Conservation (phyloP, 2,329 filamentous ascomycete genomes). For the Penicillium vulpinum region DNA sequence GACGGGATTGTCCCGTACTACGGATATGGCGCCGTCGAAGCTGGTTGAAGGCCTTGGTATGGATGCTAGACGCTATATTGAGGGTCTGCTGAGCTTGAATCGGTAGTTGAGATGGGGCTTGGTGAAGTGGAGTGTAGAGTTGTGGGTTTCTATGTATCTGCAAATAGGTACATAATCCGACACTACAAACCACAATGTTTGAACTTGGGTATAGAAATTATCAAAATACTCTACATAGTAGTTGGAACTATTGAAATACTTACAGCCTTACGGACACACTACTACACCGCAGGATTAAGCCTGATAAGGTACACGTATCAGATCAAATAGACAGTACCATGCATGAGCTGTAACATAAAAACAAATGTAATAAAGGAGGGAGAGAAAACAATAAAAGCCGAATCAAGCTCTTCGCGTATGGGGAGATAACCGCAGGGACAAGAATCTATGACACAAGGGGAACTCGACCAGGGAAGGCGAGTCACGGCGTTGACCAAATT, state of each 20-base stretch:
- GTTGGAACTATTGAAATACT: background rate
- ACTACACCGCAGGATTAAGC: background rate
- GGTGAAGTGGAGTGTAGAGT: background rate
- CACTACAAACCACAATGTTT: background rate
- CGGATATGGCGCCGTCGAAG: slow-evolving; percentile 37
- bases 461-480: slow-evolving; percentile 9
- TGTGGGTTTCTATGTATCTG: background rate
- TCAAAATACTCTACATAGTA: background rate
- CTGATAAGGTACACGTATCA: slow-evolving; percentile 2
- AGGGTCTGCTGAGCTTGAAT: slow-evolving; percentile 48
- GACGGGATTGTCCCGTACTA: slow-evolving; percentile 21
- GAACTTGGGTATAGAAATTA: background rate
- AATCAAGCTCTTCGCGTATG: slow-evolving; percentile 25
- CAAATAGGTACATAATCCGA: background rate
- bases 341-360: slow-evolving; percentile 37
- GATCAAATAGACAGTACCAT: slow-evolving; percentile 26
- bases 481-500: slow-evolving; percentile 13
- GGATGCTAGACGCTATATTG: slow-evolving; percentile 50
- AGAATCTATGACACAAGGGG: slow-evolving; percentile 29
- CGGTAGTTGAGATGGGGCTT: slow-evolving; percentile 25
- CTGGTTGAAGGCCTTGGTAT: slow-evolving; percentile 48
- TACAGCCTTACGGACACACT: background rate
- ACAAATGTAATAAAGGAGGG: slow-evolving; percentile 20
- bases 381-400: slow-evolving; percentile 20
- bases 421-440: slow-evolving; percentile 29